These are phyloP conservation scores for barley (Hordeum vulgare) DNA, from an alignment of 176 grass and related monocot genomes.

Conservation along the genomic window MorexV3_pseudomolecules_assembly NC_058523.1:464296859-464297358, in stretches of 20 bases:
- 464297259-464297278: not conserved
- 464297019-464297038: not conserved
- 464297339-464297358: not conserved
- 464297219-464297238: not conserved
- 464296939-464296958: slow-evolving; percentile 11
- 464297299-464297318: not conserved
- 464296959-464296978: slow-evolving; percentile 10
- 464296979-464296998: not conserved
- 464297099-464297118: slow-evolving; percentile 1
- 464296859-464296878: too few relatives aligned
- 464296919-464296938: not conserved
- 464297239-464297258: slow-evolving; percentile 22
- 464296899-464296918: too few relatives aligned
- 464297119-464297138: slow-evolving; percentile 17
- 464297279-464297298: not conserved
- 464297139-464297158: slow-evolving; percentile 1
- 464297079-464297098: slow-evolving; percentile 1
- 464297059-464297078: not conserved
- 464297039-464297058: slow-evolving; percentile 5
- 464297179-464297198: slow-evolving; percentile 5
- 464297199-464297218: not conserved
- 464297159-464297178: slow-evolving; percentile 1
- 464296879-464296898: too few relatives aligned
- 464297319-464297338: slow-evolving; percentile 1
- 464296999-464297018: not conserved